Conservation (phyloP, 2,329 filamentous ascomycete genomes). For the Cladosporium sp. region DNA sequence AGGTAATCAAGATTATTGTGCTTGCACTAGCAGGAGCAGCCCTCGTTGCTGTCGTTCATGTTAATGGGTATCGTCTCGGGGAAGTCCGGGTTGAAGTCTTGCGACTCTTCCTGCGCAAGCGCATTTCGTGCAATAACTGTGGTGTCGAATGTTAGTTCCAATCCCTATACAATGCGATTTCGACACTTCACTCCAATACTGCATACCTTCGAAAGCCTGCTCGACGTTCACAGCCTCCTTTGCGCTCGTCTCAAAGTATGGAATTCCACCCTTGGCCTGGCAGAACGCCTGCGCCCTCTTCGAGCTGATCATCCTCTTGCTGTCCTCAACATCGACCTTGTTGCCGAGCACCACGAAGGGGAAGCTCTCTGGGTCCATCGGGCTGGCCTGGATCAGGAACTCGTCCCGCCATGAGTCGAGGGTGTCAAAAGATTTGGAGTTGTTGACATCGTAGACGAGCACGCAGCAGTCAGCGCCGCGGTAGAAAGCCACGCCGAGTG, state of each 20-base stretch:
- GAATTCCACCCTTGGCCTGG: conserved; percentile 94
- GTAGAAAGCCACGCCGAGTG: conserved; percentile 95
- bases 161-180: no score
- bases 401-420: conserved; percentile 98
- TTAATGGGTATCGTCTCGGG: conserved; percentile 98
- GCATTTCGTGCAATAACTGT: conserved; percentile 94
- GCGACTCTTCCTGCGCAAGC: conserved; percentile 92
- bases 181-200: not conserved
- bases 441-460: conserved; percentile 97
- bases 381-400: conserved; percentile 95
- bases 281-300: conserved; percentile 98
- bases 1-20: not conserved
- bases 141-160: conserved; percentile 21
- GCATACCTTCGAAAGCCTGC: conserved; percentile 69
- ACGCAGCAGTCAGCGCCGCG: conserved; percentile 97
- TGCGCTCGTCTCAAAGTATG: conserved; percentile 98
- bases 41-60: conserved; percentile 88
- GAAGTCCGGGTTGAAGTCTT: conserved; percentile 97
- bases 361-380: conserved; percentile 94
- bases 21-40: conserved; percentile 74
- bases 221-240: conserved; percentile 99
- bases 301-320: conserved; percentile 91
- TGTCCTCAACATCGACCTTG: conserved; percentile 98
- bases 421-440: conserved; percentile 97
- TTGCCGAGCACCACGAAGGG: conserved; percentile 98